Conservation (phyloP, 2,329 filamentous ascomycete species). For the Aspergillus sp. region DNA sequence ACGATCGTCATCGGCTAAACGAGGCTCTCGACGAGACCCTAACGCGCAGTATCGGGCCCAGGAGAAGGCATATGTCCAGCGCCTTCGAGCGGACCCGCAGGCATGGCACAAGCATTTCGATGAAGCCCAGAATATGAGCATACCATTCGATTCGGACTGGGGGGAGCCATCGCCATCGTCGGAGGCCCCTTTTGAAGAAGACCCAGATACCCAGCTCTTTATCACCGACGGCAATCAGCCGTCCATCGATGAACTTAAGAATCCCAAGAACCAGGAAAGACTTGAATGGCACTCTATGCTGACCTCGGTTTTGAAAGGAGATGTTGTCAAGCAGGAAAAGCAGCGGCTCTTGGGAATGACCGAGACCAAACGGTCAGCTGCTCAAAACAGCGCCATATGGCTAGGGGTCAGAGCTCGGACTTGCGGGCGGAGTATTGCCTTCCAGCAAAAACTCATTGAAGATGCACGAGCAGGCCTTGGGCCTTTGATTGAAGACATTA, state of each 20-base stretch:
- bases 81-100: conserved; percentile 71
- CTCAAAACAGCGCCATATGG: conserved; percentile 67
- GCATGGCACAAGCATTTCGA: conserved; percentile 58
- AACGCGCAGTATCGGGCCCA: conserved; percentile 71
- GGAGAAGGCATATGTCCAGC: conserved; percentile 90
- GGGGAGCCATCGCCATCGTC: conserved; percentile 87
- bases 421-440: conserved; percentile 72
- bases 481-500: conserved; percentile 73
- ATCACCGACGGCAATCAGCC: conserved; percentile 84
- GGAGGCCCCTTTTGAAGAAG: conserved; percentile 71
- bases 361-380: conserved; percentile 64
- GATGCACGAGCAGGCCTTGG: conserved; percentile 69
- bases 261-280: conserved; percentile 78
- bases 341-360: conserved; percentile 79
- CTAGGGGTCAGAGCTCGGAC: conserved; percentile 74
- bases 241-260: conserved; percentile 79
- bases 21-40: conserved; percentile 52
- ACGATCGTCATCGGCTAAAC: conserved; percentile 50
- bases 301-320: conserved; percentile 86
- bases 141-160: conserved; percentile 70
- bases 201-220: conserved; percentile 87
- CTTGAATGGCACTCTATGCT: conserved; percentile 98
- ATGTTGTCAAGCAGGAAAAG: conserved; percentile 97
- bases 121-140: conserved; percentile 57
- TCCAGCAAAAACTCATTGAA: conserved; percentile 81